Evolutionary conservation across 768 basidiomycete species (phyloP), one percentile per base, ranked within the genome.

Genomic region (Royoungia palumana): DNA sequence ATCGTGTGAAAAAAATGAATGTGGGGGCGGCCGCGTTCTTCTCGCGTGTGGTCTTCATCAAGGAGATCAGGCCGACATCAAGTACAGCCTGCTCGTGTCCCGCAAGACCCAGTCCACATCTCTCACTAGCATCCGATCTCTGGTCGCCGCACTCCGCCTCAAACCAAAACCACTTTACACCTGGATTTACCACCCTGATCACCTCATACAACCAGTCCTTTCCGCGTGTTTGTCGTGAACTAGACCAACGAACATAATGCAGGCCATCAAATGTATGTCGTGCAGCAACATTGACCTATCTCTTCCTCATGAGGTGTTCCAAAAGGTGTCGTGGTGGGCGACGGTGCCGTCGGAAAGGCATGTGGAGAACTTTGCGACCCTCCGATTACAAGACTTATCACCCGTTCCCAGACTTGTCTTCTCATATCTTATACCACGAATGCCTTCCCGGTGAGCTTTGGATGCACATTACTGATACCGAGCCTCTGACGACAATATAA

Each of bases 341-440:
- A 97, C 76, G 94, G 94, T 82, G 94, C 94, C 50, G 94, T 96
- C 60, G 94, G 94, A 69, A 97, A 96, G 89, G 93, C 85, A 60
- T 63, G 81, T 71, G 38, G 46, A 44, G 30, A 48, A 47, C 27
- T 49, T 41, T 21, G 35, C 45, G 45, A 36, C 47, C 41, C 11
- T 24, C 24, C 28, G 49, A 28, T 24, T 44, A 39, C 20, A 35
- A 25, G 14, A 3, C 55, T 65, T 38, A 65, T 51, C 53, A 37
- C 44, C 41, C 20, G 2, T 30, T 41, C 30, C 27, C 63, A 98
- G 96, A 98, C 96, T 46, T 99, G 96, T 72, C 83, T 99, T 51
- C 81, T 99, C 63, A 99, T 99, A 67, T 98, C 95, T 44, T 99
- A 99, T 76, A 99, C 96, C 58, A 99, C 96, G 57, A 94, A 95